phyloP scores from a whole-genome alignment of 306 rosid species.

The Vachellia collinsii region DNA sequence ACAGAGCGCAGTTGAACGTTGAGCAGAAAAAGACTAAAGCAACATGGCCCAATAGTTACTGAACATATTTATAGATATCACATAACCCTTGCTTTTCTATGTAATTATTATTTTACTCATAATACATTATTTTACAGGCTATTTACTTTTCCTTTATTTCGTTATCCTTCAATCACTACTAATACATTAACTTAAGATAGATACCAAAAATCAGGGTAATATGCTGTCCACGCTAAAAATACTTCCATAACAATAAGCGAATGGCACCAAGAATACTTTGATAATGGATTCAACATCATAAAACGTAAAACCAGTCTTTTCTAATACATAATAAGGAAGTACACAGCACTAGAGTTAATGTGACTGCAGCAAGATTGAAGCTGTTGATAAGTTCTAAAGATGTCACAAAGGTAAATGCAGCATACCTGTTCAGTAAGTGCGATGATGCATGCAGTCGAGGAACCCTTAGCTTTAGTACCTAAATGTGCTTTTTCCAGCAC shows the following conservation, averaged over 20 bases:
- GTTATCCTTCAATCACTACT: neutral
- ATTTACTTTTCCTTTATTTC: neutral
- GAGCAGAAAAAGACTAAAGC: neutral
- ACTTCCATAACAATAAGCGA: slow-evolving; percentile 8
- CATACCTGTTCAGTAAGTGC: slow-evolving; percentile 89
- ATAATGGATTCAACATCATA: slow-evolving; percentile 10
- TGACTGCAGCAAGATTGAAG: slow-evolving; percentile 3
- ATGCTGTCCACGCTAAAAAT: too few relatives aligned
- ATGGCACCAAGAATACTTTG: neutral
- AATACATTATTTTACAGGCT: neutral
- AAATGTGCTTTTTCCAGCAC: slow-evolving; percentile 96
- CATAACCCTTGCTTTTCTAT: slow-evolving; percentile 13
- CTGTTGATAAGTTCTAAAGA: slow-evolving; percentile 17
- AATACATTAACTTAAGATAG: too few relatives aligned
- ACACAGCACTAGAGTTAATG: slow-evolving; percentile 23
- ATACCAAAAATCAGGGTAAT: too few relatives aligned
- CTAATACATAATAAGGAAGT: slow-evolving; percentile 3
- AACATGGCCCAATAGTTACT: neutral
- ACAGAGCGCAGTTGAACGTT: neutral
- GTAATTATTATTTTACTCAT: neutral
- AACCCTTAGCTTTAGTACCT: slow-evolving; percentile 85
- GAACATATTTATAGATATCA: neutral
- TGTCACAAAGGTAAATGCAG: slow-evolving; percentile 31
- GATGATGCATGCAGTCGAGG: slow-evolving; percentile 96
- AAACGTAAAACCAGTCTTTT: slow-evolving; percentile 11